Base-by-base conservation (phyloP, 768 basidiomycete species). In the Suillus spraguei region DNA sequence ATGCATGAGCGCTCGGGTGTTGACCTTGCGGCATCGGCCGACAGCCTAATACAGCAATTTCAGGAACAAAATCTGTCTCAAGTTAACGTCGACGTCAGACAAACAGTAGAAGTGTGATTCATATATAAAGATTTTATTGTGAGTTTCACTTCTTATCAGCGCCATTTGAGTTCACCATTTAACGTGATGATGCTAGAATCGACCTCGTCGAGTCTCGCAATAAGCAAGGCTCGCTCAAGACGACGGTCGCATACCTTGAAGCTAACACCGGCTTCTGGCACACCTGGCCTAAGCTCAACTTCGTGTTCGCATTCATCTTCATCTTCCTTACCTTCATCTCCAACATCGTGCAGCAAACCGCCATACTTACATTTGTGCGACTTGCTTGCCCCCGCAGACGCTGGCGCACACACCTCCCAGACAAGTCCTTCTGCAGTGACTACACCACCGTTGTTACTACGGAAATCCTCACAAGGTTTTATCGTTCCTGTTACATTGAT, bases 171-270 rank as follows among this genome's bases (percentile, higher is more conserved):
- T 17, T 58, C 17, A 41, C 10, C 10, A 7, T 28, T 20, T 16
- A 58, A 24, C 8, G 4, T 58, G 17, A 41, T 41, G 24, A 20
- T 39, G 11, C 16, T 17, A 58, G 56, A 17, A 32, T 39, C 60
- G 32, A 22, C 24, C 32, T 13, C 60, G 13, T 38, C 50, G 50
- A 59, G 53, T 56, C 17, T 38, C 2, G 22, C 60, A 59, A 28
- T 13, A 35, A 60, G 60, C 60, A 60, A 60, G 44, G 13, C 60
- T 35, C 60, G 33, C 32, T 60, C 60, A 38, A 60, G 52, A 22
- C 60, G 53, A 49, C 60, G 60, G 53, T 61, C 59, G 36, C 61
- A 62, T 16, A 35, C 54, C 20, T 58, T 62, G 55, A 62, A 32
- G 55, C 35, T 61, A 17, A 62, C 61, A 16, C 60, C 61, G 2